Evolutionary conservation across 2,329 filamentous ascomycete genomes (phyloP).

Genomic region (Penicillium expansum): DNA sequence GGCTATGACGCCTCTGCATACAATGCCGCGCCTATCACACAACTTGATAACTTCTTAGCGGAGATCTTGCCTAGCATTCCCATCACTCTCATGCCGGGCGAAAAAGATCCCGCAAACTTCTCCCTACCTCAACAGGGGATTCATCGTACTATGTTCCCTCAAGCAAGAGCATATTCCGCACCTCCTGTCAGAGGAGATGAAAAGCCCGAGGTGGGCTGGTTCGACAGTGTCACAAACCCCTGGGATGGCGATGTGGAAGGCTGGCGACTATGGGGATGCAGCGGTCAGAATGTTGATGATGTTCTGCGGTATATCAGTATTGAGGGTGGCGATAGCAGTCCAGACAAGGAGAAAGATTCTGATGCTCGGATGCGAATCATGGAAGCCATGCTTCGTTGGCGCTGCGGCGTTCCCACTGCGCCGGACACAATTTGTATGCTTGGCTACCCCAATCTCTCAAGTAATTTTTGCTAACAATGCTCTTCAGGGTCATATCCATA

Average conservation of each 20-base stretch:
- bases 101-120: slow-evolving; percentile 80
- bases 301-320: slow-evolving; percentile 82
- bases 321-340: slow-evolving; percentile 28
- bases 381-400: slow-evolving; percentile 91
- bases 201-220: slow-evolving; percentile 62
- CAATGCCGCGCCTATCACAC: slow-evolving; percentile 78
- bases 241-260: slow-evolving; percentile 90
- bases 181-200: slow-evolving; percentile 35
- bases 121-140: slow-evolving; percentile 90
- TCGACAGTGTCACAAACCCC: slow-evolving; percentile 88
- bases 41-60: slow-evolving; percentile 79
- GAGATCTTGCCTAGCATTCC: slow-evolving; percentile 81
- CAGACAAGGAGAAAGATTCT: slow-evolving; percentile 41
- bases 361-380: slow-evolving; percentile 81
- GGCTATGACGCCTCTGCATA: slow-evolving; percentile 89
- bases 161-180: slow-evolving; percentile 63
- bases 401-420: slow-evolving; percentile 85
- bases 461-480: slow-evolving; percentile 10
- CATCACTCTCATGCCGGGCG: slow-evolving; percentile 82
- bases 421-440: slow-evolving; percentile 88
- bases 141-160: slow-evolving; percentile 86
- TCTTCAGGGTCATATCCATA: slow-evolving; percentile 85
- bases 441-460: not conserved
- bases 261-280: slow-evolving; percentile 80
- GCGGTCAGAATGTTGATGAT: slow-evolving; percentile 91